phyloP scores from a whole-genome alignment of 2,329 filamentous ascomycete genomes.

The Trichophyton verrucosum region DNA sequence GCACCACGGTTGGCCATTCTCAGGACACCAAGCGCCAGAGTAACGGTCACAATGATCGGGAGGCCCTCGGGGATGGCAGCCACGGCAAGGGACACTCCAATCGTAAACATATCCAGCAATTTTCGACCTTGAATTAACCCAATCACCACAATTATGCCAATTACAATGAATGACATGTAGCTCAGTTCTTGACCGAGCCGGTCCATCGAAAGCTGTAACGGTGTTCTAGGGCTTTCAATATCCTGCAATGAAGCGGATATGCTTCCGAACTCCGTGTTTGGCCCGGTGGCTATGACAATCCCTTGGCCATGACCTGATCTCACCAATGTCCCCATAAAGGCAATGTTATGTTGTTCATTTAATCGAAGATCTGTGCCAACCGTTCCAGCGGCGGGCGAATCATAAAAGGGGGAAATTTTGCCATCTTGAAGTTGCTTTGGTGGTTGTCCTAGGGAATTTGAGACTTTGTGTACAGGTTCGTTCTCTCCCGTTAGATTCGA shows the following conservation, averaged over 20 bases:
- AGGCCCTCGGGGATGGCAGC: slow-evolving; percentile 92
- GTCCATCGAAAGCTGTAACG: slow-evolving; percentile 92
- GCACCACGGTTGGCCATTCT: slow-evolving; percentile 92
- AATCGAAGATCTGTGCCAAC: slow-evolving; percentile 54
- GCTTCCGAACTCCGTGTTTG: slow-evolving; percentile 86
- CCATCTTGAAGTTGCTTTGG: slow-evolving; percentile 24
- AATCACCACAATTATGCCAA: slow-evolving; percentile 81
- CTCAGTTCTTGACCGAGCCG: slow-evolving; percentile 90
- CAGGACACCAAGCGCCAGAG: slow-evolving; percentile 82
- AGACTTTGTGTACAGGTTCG: slow-evolving; percentile 70
- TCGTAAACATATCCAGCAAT: slow-evolving; percentile 89
- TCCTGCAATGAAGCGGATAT: slow-evolving; percentile 90
- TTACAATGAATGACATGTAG: slow-evolving; percentile 91
- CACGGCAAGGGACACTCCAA: slow-evolving; percentile 90
- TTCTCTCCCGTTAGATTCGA: slow-evolving; percentile 97
- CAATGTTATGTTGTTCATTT: slow-evolving; percentile 76
- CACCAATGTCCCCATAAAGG: slow-evolving; percentile 95
- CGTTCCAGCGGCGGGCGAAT: slow-evolving; percentile 45
- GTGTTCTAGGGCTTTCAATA: slow-evolving; percentile 89
- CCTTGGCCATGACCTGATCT: slow-evolving; percentile 91
- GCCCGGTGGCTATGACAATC: slow-evolving; percentile 92
- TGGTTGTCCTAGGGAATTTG: slow-evolving; percentile 44
- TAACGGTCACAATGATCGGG: slow-evolving; percentile 96
- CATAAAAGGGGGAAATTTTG: slow-evolving; percentile 40
- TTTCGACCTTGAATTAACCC: slow-evolving; percentile 83